Evolutionary conservation across 208 protist species (phyloP), one percentile per base, ranked within the genome.

Genomic region (Balamuthia mandrillaris): DNA sequence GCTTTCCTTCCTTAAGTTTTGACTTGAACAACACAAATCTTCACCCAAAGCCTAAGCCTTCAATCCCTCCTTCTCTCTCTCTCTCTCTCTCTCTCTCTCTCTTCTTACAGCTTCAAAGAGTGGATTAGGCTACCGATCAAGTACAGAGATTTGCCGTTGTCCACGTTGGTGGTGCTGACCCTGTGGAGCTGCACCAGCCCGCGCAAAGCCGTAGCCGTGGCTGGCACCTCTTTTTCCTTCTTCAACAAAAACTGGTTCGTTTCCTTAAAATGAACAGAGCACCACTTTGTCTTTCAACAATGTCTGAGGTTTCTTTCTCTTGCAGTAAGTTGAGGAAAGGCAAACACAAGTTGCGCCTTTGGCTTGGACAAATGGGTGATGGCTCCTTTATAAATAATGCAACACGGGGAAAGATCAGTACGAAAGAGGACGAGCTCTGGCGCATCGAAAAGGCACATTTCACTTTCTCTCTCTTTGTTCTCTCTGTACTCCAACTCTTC

Each of bases 111-210:
- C 37, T 92, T 90, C 85, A 78, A 87, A 24, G 85, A 92, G 78
- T 81, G 47, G 52, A 37, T 92, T 3, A 24, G 91, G 39, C 90
- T 97, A 12, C 95, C 95, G 5, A 88, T 98, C 14, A 86, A 90
- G 54, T 86, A 96, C 58, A 87, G 90, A 72, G 94, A 96, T 60
- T 51, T 98, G 60, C 95, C 95, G 27, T 84, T 95, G 2, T 94
- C 96, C 83, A 92, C 94, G 6, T 63, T 78, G 37, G 79, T 97
- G 24, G 75, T 84, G 21, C 92, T 94, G 61, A 89, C 77, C 31
- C 87, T 96, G 24, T 92, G 83, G 87, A 83, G 86, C 63, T 77
- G 84, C 21, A 44, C 84, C 41, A 60, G 60, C 49, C 85, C 88
- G 18, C 27, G 27, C 33, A 86, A 88, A 49, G 83, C 74, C 2